Evolutionary conservation across 768 basidiomycete genomes (phyloP), one percentile per base, ranked within the genome.

Genomic region (Xerocomus spinulosus): DNA sequence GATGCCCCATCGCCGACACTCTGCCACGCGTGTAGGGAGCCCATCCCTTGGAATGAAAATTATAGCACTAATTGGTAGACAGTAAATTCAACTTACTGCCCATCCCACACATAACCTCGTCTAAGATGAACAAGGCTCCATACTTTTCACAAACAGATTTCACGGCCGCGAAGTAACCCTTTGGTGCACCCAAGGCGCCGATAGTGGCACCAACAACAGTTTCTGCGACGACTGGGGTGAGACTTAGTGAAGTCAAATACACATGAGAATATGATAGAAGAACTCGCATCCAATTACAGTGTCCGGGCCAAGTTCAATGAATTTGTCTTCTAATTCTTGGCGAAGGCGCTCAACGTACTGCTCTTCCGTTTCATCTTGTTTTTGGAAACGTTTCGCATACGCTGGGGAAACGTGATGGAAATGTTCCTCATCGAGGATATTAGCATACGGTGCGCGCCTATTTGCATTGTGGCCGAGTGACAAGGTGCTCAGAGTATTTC

Each of bases 81-180:
- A 38, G n/a, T 15, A 39, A 46, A 21, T 33, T 44, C 28, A 32
- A 74, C 86, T 68, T 61, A 85, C 90, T 81, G 48, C 91, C 89
- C 85, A 92, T 91, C 36, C 90, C 90, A 61, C 83, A 82, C 91
- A 94, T 92, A 38, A 92, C 87, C 68, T 94, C 92, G 58, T 95
- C 92, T 29, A 92, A 75, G 34, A 93, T 89, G 64, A 92, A 84
- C 15, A 95, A 67, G 34, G 60, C 73, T 33, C 74, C 85, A 55
- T 76, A 84, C 66, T 85, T 89, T 32, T 85, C 78, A 55, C 87
- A 89, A 17, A 90, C 85, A 10, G 83, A 81, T 57, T 85, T 88
- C 81, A 91, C 87, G 8, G 86, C 86, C 64, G 79, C 79, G 59
- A 93, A 86, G 63, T 93, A 93, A 2, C 91, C 91, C 54, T 83